A percentile compares a stretch with the other conserved stretches of the same genome.
phyloP scores from a whole-genome alignment of 2,329 filamentous ascomycete species.

The Diplocarpon mali region DNA sequence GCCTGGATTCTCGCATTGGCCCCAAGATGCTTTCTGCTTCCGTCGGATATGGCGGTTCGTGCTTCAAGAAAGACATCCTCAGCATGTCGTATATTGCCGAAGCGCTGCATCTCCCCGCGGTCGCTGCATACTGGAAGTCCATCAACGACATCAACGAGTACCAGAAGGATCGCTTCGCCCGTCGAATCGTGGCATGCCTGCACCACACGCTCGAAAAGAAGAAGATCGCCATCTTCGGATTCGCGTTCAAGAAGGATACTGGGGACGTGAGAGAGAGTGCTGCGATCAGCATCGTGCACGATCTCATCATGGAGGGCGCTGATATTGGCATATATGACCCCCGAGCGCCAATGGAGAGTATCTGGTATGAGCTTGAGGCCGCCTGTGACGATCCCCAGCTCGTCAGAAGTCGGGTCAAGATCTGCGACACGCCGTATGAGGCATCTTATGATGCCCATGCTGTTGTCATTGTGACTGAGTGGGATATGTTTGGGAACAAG shows the following conservation, averaged over 20 bases:
- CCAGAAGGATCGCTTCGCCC: slow-evolving; percentile 56
- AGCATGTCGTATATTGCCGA: slow-evolving; percentile 63
- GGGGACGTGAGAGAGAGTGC: slow-evolving; percentile 53
- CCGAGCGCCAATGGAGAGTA: slow-evolving; percentile 1
- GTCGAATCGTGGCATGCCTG: slow-evolving; percentile 52
- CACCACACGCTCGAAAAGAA: slow-evolving; percentile 58
- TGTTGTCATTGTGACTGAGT: slow-evolving; percentile 3
- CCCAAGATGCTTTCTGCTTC: slow-evolving; percentile 61
- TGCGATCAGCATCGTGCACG: slow-evolving; percentile 2
- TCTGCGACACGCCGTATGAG: neutral
- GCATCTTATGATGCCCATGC: neutral
- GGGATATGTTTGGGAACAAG: slow-evolving; percentile 4
- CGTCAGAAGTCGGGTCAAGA: neutral
- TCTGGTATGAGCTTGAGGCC: slow-evolving; percentile 3
- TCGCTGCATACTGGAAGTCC: slow-evolving; percentile 62
- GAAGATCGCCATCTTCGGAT: slow-evolving; percentile 62
- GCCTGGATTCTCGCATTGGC: slow-evolving; percentile 60
- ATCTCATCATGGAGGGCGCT: slow-evolving; percentile 3
- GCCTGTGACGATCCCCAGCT: neutral
- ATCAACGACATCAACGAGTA: slow-evolving; percentile 68
- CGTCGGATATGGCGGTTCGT: slow-evolving; percentile 69
- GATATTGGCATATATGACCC: slow-evolving; percentile 4
- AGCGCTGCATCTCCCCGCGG: slow-evolving; percentile 55
- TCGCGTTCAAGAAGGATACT: slow-evolving; percentile 70
- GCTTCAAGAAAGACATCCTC: slow-evolving; percentile 71